Evolutionary conservation across 345 rosid genomes (phyloP), one percentile per base, ranked within the genome.

Genomic region (Eucalyptus curtisii): DNA sequence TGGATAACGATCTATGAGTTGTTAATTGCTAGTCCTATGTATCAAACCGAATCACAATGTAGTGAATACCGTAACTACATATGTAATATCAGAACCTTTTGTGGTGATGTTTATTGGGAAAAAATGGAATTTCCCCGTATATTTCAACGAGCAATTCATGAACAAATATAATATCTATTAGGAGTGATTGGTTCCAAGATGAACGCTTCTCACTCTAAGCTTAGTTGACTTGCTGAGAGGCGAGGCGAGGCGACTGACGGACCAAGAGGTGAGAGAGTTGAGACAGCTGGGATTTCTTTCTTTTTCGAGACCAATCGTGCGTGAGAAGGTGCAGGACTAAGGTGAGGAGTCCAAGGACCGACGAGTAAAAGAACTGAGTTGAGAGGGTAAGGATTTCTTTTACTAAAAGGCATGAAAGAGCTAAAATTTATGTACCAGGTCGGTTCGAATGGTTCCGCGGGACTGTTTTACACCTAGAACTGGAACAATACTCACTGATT

Each of bases 361-460:
- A 59, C 8, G 4, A 27, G 8, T 0, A 27, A 59, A 59, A 27
- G 31, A 59, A 59, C 7, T 59, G 7, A 59, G 53, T 59, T 11
- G 15, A 59, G 31, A 59, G 68, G 68, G 31, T 59, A 27, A 27
- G 15, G n/a, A 59, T 59, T 59, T 59, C 68, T 59, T 59, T 59
- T 27, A 59, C 31, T 3, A 59, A 59, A 59, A 59, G 15, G n/a
- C 4, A 2, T 27, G 4, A 59, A 13, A 27, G 15, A 59, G 68
- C 31, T 59, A 1, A 12, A 59, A 59, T 25, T 27, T 59, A 27
- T 25, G n/a, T 25, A 59, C 1, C 3, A 1, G 2, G 6, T 27
- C 15, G 2, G 7, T 5, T 2, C 15, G 3, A 27, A 2, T 59
- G 1, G 14, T 52, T 52, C 0, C 1, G 10, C 10, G 4, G 2